Base-by-base conservation (phyloP, 1,139 yeast genomes). In the Yamadazyma dendronema region DNA sequence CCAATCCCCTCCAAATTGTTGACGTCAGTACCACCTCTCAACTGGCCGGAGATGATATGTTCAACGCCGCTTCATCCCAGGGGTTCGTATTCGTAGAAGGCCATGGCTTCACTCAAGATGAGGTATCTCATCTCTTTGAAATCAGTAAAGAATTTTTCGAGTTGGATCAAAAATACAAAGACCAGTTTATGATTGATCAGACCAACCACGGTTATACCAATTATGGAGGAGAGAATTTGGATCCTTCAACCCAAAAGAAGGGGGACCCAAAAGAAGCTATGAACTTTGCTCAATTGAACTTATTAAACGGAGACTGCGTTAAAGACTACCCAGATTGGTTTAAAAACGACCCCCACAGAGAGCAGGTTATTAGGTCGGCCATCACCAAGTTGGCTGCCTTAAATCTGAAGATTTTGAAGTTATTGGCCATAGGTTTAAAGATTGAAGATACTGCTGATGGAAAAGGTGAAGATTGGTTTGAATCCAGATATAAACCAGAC, bases 41-140 rank as follows among this genome's bases (percentile, higher is more conserved):
- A 12, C 41, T 48, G 10, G 72, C 84, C 1, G 83, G 80, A 0
- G 66, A 65, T 6, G 62, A 70, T 35, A 66, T 85, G 13, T 66
- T 82, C 9, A 62, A 74, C 4, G 92, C 92, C 1, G 87, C 88
- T 6, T 65, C 77, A 12, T 61, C 77, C 0, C 83, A 82, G 44
- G 94, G 95, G 0, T 84, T 85, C 50, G 63, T 84, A 31, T 81
- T 83, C 49, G 66, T 84, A 5, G 86, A 83, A 49, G 90, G 92
- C 7, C 87, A 84, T 45, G 81, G 74, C 6, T 80, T 84, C 53
- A 60, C 77, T 0, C 73, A 72, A 40, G 57, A 61, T 4, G 89
- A 82, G 44, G 83, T 84, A 6, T 75, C 77, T 37, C 54, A 55
- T 2, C 58, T 79, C 30, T 84, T 84, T 49, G 57, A 52, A 9